Base-by-base conservation (phyloP, 148 eudicot species). In the Dianthus caryophyllus region DNA sequence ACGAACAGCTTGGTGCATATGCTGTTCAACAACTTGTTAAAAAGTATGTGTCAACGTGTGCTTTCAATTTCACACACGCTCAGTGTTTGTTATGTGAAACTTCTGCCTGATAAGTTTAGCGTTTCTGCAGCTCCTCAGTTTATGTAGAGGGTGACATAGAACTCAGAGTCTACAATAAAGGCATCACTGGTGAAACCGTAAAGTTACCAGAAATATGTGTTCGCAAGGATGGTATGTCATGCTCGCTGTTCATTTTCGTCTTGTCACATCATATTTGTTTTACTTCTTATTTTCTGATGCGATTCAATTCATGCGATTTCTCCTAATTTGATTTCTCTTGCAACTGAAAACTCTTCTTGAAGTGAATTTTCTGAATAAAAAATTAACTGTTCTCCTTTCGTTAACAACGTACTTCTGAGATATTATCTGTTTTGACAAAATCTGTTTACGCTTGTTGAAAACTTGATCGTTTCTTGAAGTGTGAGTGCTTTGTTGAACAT, bases 71-170 rank as follows among this genome's bases (percentile, higher is more conserved):
- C 20, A 21, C 6, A 33, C 20, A 21, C 6, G 0, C 26, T 11
- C 53, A 56, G 13, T 44, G 15, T 39, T 14, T 21, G 7, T 13
- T 46, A 49, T 67, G 26, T 74, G 39, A 59, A 26, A 48, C 53
- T 27, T 71, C 39, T 50, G 27, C 55, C 41, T 83, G 60, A 81
- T 44, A 15, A 62, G 44, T 68, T 69, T 56, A 55, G 2, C 9
- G 60, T 51, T 51, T 68, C 22, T 82, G 74, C 92, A 90, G 97
- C 82, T 94, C 98, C 59, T 78, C 96, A 64, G 98, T 90, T 71
- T 94, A 84, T 78, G 86, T 94, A 17, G 98, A 94, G 82, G 98
- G 98, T 71, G 97, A 94, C 60, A 90, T 90, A 75, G 98, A 94
- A 79, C 83, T 85, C 48, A 85, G 98, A 78, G 90, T 94, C 61